Conservation (phyloP, 306 rosid species). For the Lupinus albus region DNA sequence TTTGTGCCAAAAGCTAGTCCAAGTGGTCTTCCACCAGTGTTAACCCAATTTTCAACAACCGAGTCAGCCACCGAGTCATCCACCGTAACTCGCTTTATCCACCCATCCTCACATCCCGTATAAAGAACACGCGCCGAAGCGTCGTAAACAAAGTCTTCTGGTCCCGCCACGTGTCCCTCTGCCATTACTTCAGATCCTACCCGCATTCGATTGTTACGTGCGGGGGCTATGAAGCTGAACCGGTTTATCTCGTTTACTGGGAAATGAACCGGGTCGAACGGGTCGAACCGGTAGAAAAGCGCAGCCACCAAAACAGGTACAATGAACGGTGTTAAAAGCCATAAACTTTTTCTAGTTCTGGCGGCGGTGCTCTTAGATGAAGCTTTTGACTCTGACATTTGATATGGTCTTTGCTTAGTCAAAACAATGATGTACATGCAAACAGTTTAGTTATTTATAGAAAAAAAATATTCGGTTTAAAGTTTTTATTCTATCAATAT, state of each 20-base stretch:
- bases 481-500: no score
- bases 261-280: conserved; percentile 52
- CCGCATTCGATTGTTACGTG: conserved; percentile 40
- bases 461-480: no score
- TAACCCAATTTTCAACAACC: conserved; percentile 59
- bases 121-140: conserved; percentile 50
- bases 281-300: conserved; percentile 44
- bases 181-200: conserved; percentile 49
- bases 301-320: conserved; percentile 30
- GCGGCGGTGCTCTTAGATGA: neutral
- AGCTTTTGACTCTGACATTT: no score
- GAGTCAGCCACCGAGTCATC: conserved; percentile 52
- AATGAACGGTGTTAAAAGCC: neutral
- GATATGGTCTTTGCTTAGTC: no score
- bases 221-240: conserved; percentile 25
- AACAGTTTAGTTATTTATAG: no score
- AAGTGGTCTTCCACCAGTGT: conserved; percentile 82
- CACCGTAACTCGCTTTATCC: conserved; percentile 65
- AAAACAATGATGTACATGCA: no score
- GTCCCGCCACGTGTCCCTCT: conserved; percentile 41
- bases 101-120: conserved; percentile 73
- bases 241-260: conserved; percentile 44
- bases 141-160: conserved; percentile 63
- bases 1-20: conserved; percentile 51
- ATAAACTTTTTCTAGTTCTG: neutral